Evolutionary conservation across 768 basidiomycete species (phyloP).

Genomic region (Hydnomerulius pinastri): DNA sequence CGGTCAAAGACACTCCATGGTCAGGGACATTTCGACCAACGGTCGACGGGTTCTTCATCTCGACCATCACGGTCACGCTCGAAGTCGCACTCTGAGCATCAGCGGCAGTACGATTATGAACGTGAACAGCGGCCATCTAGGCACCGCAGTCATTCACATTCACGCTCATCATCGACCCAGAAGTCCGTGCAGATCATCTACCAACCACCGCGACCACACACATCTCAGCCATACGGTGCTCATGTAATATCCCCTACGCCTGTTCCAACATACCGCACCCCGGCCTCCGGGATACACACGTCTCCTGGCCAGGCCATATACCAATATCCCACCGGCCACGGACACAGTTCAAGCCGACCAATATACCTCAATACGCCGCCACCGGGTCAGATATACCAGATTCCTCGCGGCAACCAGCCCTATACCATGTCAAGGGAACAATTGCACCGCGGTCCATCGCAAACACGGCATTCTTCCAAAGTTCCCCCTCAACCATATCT

Average conservation of each 20-base stretch:
- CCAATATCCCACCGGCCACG: constrained; percentile 16
- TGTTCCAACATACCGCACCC: constrained; percentile 11
- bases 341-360: constrained; percentile 16
- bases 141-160: constrained; percentile 27
- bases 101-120: constrained; percentile 10
- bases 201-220: constrained; percentile 3
- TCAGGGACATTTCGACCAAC: constrained; percentile 15
- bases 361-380: constrained; percentile 27
- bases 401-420: constrained; percentile 8
- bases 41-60: constrained; percentile 20
- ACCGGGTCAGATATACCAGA: constrained; percentile 28
- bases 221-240: constrained; percentile 1
- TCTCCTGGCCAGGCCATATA: constrained; percentile 16
- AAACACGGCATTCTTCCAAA: constrained; percentile 25
- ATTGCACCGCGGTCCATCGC: constrained; percentile 16
- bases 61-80: constrained; percentile 24
- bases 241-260: constrained; percentile 21
- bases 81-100: constrained; percentile 26
- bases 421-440: constrained; percentile 17
- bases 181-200: constrained; percentile 21
- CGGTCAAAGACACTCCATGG: constrained; percentile 2
- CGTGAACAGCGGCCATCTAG: constrained; percentile 14
- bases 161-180: constrained; percentile 20
- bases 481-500: constrained; percentile 27
- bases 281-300: constrained; percentile 18